A percentile compares a stretch with the other conserved stretches of the same genome.
phyloP scores from a whole-genome alignment of 116 monocot species.

The Trichopus zeylanicus region DNA sequence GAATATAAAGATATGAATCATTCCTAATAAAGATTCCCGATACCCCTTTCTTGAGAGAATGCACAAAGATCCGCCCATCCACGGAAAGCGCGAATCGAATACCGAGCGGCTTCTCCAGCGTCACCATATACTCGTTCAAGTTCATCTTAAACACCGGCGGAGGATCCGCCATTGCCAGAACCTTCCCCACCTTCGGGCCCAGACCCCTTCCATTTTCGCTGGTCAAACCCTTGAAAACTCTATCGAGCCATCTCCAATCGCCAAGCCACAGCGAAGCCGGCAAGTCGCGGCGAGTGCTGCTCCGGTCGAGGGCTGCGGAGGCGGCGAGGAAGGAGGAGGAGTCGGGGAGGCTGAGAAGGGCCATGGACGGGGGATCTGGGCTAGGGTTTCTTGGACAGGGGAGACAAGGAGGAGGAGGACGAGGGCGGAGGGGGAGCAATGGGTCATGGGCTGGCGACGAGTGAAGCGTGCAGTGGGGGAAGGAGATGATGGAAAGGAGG shows the following conservation, averaged over 20 bases:
- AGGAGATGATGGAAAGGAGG: no score
- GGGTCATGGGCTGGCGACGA: no score
- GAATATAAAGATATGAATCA: no score
- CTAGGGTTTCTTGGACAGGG: no score
- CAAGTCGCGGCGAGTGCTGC: background rate
- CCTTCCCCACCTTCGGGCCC: background rate
- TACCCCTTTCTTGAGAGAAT: constrained; percentile 78
- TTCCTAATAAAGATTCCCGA: no score
- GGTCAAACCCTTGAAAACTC: background rate
- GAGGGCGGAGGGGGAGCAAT: no score
- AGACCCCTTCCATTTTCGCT: background rate
- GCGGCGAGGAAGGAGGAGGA: no score
- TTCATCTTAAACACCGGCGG: constrained; percentile 35
- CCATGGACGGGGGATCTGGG: background rate
- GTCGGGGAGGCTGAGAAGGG: background rate
- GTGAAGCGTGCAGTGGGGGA: no score
- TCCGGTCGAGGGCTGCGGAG: no score
- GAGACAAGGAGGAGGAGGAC: background rate
- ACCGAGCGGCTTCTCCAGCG: constrained; percentile 69
- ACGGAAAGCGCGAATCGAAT: constrained; percentile 78
- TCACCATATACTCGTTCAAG: constrained; percentile 88
- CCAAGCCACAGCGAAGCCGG: background rate
- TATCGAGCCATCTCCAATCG: background rate
- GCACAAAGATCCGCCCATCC: constrained; percentile 66
- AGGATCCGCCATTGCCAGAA: constrained; percentile 8